Evolutionary conservation across 2,329 filamentous ascomycete species (phyloP), one percentile per base, ranked within the genome.

Genomic region (Cadophora gregata): DNA sequence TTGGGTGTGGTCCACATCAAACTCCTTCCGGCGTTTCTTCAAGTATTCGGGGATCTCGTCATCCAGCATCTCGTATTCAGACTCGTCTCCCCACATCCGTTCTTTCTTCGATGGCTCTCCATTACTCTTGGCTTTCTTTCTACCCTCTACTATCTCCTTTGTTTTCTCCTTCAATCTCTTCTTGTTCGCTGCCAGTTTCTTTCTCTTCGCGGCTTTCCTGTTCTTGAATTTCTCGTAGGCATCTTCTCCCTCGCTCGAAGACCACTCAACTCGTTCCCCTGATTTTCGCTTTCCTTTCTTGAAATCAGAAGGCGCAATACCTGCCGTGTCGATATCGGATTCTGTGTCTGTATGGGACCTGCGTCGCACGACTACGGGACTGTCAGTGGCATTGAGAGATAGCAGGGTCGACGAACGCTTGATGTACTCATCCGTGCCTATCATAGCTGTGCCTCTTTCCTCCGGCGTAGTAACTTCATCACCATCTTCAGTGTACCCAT

Each of bases 1-100:
- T 31, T 78, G 78, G 42, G 87, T 82, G 56, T 80, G 81, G n/a
- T 84, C 81, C 55, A 83, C 80, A 63, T 96, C 90, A 74, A 97
- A 94, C 25, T 83, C 79, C n/a, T 78, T 81, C 27, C 90, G 85
- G n/a, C 95, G 86, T 25, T 85, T 79, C 69, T 85, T 83, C 31
- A 97, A 77, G 75, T 97, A 95, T 24, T 90, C 87, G 0, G 94
- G 93, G 2, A 96, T 69, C 61, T 74, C 77, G 69, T 76, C 74
- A 66, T 73, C 73, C 67, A 74, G 59, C 36, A 68, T 67, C 24
- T 73, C 74, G 45, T 73, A 73, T 65, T 75, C 76, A 25, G 66
- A 73, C 47, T 67, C 72, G 63, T 75, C 72, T 27, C 70, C 73
- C 72, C 71, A 77, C 29, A 69, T 67, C 64, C 66, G 73, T 59